Evolutionary conservation across 2,329 filamentous ascomycete species (phyloP).

Genomic region (Aspergillus candidus): DNA sequence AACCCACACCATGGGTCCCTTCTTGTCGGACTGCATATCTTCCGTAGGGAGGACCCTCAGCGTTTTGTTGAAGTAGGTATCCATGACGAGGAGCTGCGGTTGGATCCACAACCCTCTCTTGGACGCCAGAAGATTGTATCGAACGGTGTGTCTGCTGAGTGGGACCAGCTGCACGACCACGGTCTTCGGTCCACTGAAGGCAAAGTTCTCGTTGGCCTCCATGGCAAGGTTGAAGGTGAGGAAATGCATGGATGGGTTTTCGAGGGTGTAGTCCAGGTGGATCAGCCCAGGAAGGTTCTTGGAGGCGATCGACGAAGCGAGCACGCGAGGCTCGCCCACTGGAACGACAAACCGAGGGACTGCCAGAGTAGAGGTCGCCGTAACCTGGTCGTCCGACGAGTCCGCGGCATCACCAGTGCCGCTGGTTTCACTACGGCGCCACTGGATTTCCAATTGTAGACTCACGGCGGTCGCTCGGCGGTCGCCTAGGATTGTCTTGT

Average conservation of each 20-base stretch:
- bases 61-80: slow-evolving; percentile 90
- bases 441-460: slow-evolving; percentile 67
- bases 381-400: slow-evolving; percentile 18
- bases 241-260: slow-evolving; percentile 92
- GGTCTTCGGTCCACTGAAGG: slow-evolving; percentile 83
- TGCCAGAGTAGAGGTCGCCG: slow-evolving; percentile 63
- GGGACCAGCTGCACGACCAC: slow-evolving; percentile 76
- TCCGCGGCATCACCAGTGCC: slow-evolving; percentile 16
- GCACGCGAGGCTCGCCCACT: slow-evolving; percentile 77
- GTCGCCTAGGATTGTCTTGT: slow-evolving; percentile 76
- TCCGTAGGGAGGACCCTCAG: slow-evolving; percentile 74
- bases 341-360: slow-evolving; percentile 77
- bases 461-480: slow-evolving; percentile 69
- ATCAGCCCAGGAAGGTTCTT: slow-evolving; percentile 28
- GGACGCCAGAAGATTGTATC: slow-evolving; percentile 68
- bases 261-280: slow-evolving; percentile 63
- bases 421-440: slow-evolving; percentile 55
- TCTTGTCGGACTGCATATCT: slow-evolving; percentile 55
- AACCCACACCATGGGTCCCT: slow-evolving; percentile 42
- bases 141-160: slow-evolving; percentile 65
- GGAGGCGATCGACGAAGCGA: slow-evolving; percentile 46
- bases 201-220: slow-evolving; percentile 89
- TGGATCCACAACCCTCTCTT: slow-evolving; percentile 59
- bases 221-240: slow-evolving; percentile 87
- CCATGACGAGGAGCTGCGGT: slow-evolving; percentile 70